These are phyloP conservation scores for Tricholomella constricta DNA, from an alignment of 768 basidiomycete genomes.

Conservation along the genomic window DNA sequence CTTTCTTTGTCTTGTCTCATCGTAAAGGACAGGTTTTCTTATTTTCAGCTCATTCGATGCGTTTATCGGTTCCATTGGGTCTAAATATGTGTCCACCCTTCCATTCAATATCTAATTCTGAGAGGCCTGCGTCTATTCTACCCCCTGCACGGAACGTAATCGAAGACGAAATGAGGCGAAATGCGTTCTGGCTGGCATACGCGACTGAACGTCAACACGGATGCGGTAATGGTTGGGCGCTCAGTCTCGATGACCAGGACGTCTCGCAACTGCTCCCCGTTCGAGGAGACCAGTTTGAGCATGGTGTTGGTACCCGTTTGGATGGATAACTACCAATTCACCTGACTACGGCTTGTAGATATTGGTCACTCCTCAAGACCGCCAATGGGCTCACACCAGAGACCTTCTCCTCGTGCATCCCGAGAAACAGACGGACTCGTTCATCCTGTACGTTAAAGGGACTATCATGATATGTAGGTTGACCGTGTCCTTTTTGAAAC, in stretches of 20 bases:
- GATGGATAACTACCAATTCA: background rate
- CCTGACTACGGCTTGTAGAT: constrained; percentile 30
- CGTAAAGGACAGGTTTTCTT: constrained; percentile 52
- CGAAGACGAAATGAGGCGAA: constrained; percentile 73
- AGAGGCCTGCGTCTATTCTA: constrained; percentile 59
- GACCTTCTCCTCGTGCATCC: constrained; percentile 65
- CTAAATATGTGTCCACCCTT: constrained; percentile 71
- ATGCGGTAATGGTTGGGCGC: constrained; percentile 70
- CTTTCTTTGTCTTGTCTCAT: constrained; percentile 8
- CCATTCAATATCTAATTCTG: constrained; percentile 60
- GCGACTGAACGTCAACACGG: constrained; percentile 67
- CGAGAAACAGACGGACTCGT: constrained; percentile 66
- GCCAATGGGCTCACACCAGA: constrained; percentile 68
- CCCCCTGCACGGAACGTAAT: constrained; percentile 58
- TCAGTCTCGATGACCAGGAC: constrained; percentile 72
- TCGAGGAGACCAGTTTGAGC: constrained; percentile 58
- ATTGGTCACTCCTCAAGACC: constrained; percentile 49
- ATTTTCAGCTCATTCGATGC: constrained; percentile 56
- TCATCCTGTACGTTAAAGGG: constrained; percentile 70
- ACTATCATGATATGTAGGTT: constrained; percentile 60
- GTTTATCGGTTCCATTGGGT: constrained; percentile 64
- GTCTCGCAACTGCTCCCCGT: constrained; percentile 72
- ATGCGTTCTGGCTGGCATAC: constrained; percentile 76
- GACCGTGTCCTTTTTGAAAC: background rate
- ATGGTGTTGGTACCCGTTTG: constrained; percentile 47